Evolutionary conservation across 1,284 basidiomycete species (phyloP).

Genomic region (Somion occarium): DNA sequence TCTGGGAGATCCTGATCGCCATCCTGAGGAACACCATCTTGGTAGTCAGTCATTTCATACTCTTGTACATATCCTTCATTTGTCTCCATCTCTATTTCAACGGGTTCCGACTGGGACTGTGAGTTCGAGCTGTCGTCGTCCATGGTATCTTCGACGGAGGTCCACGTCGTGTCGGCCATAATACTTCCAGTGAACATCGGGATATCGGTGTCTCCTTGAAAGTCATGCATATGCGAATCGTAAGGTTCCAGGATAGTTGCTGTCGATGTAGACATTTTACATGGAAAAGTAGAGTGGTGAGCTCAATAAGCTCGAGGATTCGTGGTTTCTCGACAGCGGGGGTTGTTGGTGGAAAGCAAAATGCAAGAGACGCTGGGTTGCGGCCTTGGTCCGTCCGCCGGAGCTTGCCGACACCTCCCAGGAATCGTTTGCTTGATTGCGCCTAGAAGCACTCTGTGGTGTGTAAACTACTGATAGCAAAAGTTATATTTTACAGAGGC

Average conservation of each 20-base stretch:
- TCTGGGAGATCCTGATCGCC: slow-evolving; percentile 35
- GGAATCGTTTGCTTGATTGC: too few species aligned
- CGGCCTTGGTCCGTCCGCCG: background rate
- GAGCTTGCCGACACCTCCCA: background rate
- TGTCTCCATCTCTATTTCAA: slow-evolving; percentile 72
- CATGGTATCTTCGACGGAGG: slow-evolving; percentile 55
- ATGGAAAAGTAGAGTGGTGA: background rate
- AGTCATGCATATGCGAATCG: slow-evolving; percentile 69
- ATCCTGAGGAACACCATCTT: slow-evolving; percentile 31
- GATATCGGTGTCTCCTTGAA: slow-evolving; percentile 55
- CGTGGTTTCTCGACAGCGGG: background rate
- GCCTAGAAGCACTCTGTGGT: too few species aligned
- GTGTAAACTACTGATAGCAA: too few species aligned
- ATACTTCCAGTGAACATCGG: slow-evolving; percentile 44
- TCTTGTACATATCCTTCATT: slow-evolving; percentile 51
- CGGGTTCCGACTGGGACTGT: slow-evolving; percentile 24
- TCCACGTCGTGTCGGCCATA: slow-evolving; percentile 44
- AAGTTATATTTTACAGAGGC: too few species aligned
- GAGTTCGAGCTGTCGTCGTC: slow-evolving; percentile 44
- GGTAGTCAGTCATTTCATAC: slow-evolving; percentile 66
- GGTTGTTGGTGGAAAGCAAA: background rate
- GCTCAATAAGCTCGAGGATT: background rate
- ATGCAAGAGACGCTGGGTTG: slow-evolving; percentile 1
- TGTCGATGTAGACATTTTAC: slow-evolving; percentile 27
- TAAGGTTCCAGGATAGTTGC: slow-evolving; percentile 40